Percentiles rank a stretch among this genome's conserved stretches.
These are phyloP conservation scores for Coemansia sp. DNA, from an alignment of 371 early-diverging fungal species.

Conservation along the genomic window DNA sequence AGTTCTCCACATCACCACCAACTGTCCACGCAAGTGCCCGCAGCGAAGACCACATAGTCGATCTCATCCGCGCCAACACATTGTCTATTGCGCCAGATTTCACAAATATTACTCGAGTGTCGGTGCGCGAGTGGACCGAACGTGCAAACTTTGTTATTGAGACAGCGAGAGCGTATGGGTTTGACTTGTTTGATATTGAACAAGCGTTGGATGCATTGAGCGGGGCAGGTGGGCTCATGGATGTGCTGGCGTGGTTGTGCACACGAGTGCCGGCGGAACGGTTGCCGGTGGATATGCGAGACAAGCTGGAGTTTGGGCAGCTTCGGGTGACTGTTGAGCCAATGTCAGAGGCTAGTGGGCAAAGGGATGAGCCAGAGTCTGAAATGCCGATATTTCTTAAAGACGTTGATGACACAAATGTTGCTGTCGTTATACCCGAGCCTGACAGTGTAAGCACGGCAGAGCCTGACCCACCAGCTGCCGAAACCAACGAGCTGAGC, in stretches of 20 bases:
- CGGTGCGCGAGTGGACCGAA: slow-evolving; percentile 21
- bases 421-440: neutral
- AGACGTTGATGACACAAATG: neutral
- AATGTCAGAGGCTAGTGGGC: too few species aligned
- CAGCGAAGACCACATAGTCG: slow-evolving; percentile 19
- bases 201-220: slow-evolving; percentile 14
- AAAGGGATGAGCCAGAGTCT: neutral
- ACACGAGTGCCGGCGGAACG: slow-evolving; percentile 24
- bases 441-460: too few species aligned
- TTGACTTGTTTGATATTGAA: slow-evolving; percentile 8
- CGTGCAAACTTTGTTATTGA: slow-evolving; percentile 29
- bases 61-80: slow-evolving; percentile 7
- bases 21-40: neutral
- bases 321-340: neutral
- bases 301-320: slow-evolving; percentile 24
- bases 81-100: neutral
- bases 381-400: neutral
- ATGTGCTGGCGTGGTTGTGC: slow-evolving; percentile 30
- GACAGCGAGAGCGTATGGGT: slow-evolving; percentile 16
- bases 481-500: neutral
- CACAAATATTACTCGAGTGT: neutral
- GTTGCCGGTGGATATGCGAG: slow-evolving; percentile 35
- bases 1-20: neutral
- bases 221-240: slow-evolving; percentile 22
- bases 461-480: neutral